These are phyloP conservation scores for Ceratocystis colombiana DNA, from an alignment of 2,329 filamentous ascomycete genomes.

Conservation along the genomic window DNA sequence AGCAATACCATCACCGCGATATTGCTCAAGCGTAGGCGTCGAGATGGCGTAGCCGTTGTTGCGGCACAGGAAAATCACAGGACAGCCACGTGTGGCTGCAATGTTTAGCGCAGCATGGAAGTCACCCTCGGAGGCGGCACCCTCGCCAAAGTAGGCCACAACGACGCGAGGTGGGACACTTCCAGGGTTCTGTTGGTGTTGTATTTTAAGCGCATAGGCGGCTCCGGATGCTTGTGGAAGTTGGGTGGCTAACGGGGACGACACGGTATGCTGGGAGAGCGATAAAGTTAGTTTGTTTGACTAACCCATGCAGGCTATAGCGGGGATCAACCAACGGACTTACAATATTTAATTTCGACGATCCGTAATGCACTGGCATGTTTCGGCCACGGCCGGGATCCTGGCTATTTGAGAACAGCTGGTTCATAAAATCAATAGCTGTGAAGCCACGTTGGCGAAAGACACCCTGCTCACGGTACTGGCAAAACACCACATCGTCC, in stretches of 20 bases:
- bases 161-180: conserved; percentile 58
- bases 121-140: conserved; percentile 80
- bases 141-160: conserved; percentile 82
- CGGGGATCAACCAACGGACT: conserved; percentile 30
- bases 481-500: conserved; percentile 84
- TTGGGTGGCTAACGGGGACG: conserved; percentile 76
- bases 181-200: conserved; percentile 57
- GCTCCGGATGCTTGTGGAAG: conserved; percentile 81
- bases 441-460: conserved; percentile 83
- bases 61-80: conserved; percentile 79
- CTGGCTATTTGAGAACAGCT: conserved; percentile 78
- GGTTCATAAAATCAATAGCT: conserved; percentile 84
- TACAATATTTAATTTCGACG: conserved; percentile 71
- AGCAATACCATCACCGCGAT: conserved; percentile 83
- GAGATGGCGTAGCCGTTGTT: conserved; percentile 92
- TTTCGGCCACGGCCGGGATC: conserved; percentile 77
- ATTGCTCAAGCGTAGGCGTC: conserved; percentile 81
- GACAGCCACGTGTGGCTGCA: conserved; percentile 77
- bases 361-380: conserved; percentile 97
- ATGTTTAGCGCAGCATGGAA: conserved; percentile 89
- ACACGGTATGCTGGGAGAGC: conserved; percentile 58
- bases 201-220: conserved; percentile 78
- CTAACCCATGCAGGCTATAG: neutral
- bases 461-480: conserved; percentile 89
- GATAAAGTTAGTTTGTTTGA: neutral